Conservation (phyloP, 495 filamentous ascomycete genomes). For the Aspergillus kassunensis region DNA sequence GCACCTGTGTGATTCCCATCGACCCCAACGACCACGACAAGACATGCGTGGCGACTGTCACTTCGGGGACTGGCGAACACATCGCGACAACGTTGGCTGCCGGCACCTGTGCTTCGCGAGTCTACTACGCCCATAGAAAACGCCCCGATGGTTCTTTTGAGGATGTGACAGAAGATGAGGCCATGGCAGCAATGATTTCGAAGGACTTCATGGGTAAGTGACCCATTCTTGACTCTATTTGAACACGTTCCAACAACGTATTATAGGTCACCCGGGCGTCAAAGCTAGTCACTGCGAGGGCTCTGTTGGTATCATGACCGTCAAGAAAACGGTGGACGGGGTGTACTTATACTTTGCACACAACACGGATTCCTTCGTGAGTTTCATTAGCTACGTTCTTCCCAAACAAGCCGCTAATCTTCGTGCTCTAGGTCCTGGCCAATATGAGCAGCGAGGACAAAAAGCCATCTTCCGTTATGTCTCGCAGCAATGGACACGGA, state of each 20-base stretch:
- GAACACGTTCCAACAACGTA: neutral
- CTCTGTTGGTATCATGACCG: conserved; percentile 77
- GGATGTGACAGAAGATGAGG: conserved; percentile 64
- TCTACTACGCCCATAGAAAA: conserved; percentile 64
- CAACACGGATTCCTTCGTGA: conserved; percentile 85
- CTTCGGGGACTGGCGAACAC: conserved; percentile 93
- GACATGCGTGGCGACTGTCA: conserved; percentile 69
- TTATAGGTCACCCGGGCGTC: conserved; percentile 67
- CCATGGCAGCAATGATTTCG: conserved; percentile 65
- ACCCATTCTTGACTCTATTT: neutral
- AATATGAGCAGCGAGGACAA: conserved; percentile 78
- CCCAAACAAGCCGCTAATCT: conserved; percentile 11
- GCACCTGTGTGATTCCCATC: conserved; percentile 76
- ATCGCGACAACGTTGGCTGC: conserved; percentile 91
- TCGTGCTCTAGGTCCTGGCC: conserved; percentile 57
- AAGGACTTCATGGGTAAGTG: conserved; percentile 69
- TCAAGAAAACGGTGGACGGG: conserved; percentile 70
- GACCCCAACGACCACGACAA: conserved; percentile 57
- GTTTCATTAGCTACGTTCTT: conserved; percentile 11
- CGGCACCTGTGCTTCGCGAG: conserved; percentile 66
- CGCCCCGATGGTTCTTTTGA: conserved; percentile 55
- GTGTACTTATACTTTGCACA: conserved; percentile 82
- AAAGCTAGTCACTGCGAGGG: conserved; percentile 63
- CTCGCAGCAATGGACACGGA: conserved; percentile 48
- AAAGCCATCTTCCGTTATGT: conserved; percentile 78